Percentiles rank a stretch among this genome's conserved stretches.
Conservation (phyloP, 2,329 filamentous ascomycete species). For the Colletotrichum sansevieriae region DNA sequence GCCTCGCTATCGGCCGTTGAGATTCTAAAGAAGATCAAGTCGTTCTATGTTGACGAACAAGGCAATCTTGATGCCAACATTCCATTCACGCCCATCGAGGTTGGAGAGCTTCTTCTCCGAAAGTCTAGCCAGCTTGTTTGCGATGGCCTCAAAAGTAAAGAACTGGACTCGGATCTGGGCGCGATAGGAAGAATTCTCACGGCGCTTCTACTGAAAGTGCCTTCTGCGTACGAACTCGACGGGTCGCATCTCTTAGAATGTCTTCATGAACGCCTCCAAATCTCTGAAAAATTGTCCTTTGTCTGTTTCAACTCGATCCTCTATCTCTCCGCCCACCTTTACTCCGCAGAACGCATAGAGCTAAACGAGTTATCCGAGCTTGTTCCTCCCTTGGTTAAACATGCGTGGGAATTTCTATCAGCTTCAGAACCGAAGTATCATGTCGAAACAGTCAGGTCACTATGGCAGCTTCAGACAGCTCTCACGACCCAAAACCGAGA, state of each 20-base stretch:
- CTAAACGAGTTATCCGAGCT: slow-evolving; percentile 69
- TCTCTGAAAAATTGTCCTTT: slow-evolving; percentile 59
- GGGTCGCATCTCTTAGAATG: slow-evolving; percentile 63
- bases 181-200: slow-evolving; percentile 72
- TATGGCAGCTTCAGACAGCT: slow-evolving; percentile 87
- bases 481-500: slow-evolving; percentile 77
- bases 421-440: slow-evolving; percentile 91
- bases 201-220: slow-evolving; percentile 66
- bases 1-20: slow-evolving; percentile 59
- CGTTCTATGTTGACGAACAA: slow-evolving; percentile 79
- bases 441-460: slow-evolving; percentile 87
- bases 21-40: slow-evolving; percentile 70
- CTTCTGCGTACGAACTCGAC: slow-evolving; percentile 58
- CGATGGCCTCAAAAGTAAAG: slow-evolving; percentile 58
- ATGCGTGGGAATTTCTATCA: slow-evolving; percentile 85
- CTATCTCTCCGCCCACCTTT: slow-evolving; percentile 69
- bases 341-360: slow-evolving; percentile 65
- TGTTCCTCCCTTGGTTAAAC: slow-evolving; percentile 75
- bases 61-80: slow-evolving; percentile 74
- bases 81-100: slow-evolving; percentile 68
- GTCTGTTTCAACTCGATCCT: slow-evolving; percentile 69
- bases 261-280: slow-evolving; percentile 62
- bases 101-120: slow-evolving; percentile 74
- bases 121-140: slow-evolving; percentile 68
- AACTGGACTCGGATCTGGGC: slow-evolving; percentile 62